Evolutionary conservation across 2,329 filamentous ascomycete species (phyloP).

Genomic region (Aspergillus fumigatus): DNA sequence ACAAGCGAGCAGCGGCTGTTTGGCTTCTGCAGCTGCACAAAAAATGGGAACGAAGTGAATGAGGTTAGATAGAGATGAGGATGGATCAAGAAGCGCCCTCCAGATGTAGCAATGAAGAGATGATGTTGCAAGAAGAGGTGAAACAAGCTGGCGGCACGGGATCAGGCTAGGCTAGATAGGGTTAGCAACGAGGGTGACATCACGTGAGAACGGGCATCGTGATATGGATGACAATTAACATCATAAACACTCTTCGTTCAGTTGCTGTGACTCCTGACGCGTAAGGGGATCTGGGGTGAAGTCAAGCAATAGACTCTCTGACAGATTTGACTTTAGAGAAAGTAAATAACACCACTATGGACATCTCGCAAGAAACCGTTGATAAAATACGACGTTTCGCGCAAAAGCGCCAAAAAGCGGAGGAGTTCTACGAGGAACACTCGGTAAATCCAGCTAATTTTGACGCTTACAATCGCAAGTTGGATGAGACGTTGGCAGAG

Average conservation of each 20-base stretch:
- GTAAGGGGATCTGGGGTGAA: background rate
- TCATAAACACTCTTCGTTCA: background rate
- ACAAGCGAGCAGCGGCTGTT: background rate
- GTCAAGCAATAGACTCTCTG: too few species aligned
- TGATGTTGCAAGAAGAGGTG: constrained; percentile 19
- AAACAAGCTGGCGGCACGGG: constrained; percentile 16
- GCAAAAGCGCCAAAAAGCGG: constrained; percentile 30
- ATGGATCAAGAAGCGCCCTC: constrained; percentile 5
- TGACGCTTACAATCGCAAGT: constrained; percentile 32
- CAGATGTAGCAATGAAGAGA: constrained; percentile 14
- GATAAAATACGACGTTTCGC: constrained; percentile 33
- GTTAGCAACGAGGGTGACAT: background rate
- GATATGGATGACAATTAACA: background rate
- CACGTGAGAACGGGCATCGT: constrained; percentile 10
- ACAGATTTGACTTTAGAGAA: background rate
- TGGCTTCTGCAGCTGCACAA: background rate
- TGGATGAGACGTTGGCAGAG: constrained; percentile 65
- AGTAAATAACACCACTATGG: constrained; percentile 17
- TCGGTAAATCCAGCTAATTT: constrained; percentile 24
- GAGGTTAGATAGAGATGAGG: constrained; percentile 5
- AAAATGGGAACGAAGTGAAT: constrained; percentile 5
- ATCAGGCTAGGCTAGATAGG: constrained; percentile 18
- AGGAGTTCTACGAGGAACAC: constrained; percentile 28
- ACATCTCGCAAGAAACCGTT: constrained; percentile 27
- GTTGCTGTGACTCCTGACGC: background rate